Conservation (phyloP, 768 basidiomycete genomes). For the Naganishia friedmannii region DNA sequence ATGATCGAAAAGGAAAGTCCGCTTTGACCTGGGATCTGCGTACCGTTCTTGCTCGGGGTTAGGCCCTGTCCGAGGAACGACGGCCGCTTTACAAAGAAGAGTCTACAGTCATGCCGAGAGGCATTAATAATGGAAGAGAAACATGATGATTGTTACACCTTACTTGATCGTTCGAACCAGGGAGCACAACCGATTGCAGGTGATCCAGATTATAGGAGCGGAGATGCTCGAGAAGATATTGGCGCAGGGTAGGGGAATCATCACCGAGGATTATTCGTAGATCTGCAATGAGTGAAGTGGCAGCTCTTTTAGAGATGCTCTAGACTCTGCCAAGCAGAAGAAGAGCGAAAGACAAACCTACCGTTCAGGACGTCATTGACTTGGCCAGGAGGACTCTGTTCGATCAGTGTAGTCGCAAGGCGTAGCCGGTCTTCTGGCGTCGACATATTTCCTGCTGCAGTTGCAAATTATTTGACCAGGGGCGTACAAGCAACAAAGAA, state of each 20-base stretch:
- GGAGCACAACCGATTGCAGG: conserved; percentile 81
- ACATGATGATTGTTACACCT: conserved; percentile 34
- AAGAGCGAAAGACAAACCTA: conserved; percentile 42
- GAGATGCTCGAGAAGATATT: conserved; percentile 72
- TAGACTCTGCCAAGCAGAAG: not conserved
- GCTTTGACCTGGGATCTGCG: conserved; percentile 75
- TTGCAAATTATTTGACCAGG: not conserved
- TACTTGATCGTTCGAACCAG: conserved; percentile 72
- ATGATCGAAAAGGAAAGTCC: conserved; percentile 80
- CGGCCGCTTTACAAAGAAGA: conserved; percentile 67
- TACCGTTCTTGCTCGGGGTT: conserved; percentile 62
- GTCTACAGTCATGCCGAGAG: conserved; percentile 57
- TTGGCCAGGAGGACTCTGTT: conserved; percentile 91
- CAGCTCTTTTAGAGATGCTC: not conserved
- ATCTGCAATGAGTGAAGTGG: conserved; percentile 57
- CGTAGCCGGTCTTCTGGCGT: conserved; percentile 27
- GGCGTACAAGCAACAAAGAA: not conserved
- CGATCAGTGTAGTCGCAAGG: conserved; percentile 69
- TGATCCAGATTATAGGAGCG: conserved; percentile 83
- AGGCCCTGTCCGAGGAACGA: not conserved
- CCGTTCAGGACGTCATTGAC: conserved; percentile 95
- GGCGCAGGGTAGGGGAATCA: conserved; percentile 71
- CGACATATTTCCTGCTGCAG: not conserved
- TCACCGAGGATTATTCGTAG: conserved; percentile 83
- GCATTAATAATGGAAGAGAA: not conserved